Base-by-base conservation (phyloP, 208 protist species). In the Leishmania guyanensis region DNA sequence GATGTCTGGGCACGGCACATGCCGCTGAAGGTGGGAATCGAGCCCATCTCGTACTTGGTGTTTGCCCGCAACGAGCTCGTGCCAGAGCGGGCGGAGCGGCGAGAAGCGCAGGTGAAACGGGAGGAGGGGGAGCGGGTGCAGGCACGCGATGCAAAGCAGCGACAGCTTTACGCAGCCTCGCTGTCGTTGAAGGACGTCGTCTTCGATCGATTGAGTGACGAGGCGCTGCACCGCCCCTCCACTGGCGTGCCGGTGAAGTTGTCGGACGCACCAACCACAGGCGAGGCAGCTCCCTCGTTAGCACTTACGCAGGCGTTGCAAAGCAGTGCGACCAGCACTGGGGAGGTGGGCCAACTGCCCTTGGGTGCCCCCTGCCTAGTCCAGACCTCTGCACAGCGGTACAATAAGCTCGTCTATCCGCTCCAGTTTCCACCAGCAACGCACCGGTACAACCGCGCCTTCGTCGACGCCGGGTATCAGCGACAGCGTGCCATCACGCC, bases 1-100 rank as follows among this genome's bases (percentile, higher is more conserved):
- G 92, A 97, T 56, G 85, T 92, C 50, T 97, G 94, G 94, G 92
- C 92, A 29, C 90, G 92, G 16, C 90, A 88, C 80, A 82, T 94
- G 83, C 94, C 92, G 12, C 82, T 95, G 22, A 95, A 95, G 85
- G 90, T 94, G 17, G 93, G 94, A 29, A 94, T 95, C 75, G 94
- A 96, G 80, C 93, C 92, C 20, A 90, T 97, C 64, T 92, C 85
- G 48, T 96, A 97, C 81, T 78, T 97, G 78, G 90, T 97, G 51
- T 93, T 97, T 29, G 93, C 93, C 1, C 91, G 93, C 54, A 97
- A 97, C 75, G 94, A 97, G 80, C 83, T 95, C 22, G 93, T 97
- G 36, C 93, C 93, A 46, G 91, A 97, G 86, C 87, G 93, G 22
- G 93, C 92, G 20, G 84, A 89, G 77, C 87, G 90, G 46, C 84